These are phyloP conservation scores for Botrytis pseudocinerea DNA, from an alignment of 2,329 filamentous ascomycete genomes.

Conservation along the genomic window DNA sequence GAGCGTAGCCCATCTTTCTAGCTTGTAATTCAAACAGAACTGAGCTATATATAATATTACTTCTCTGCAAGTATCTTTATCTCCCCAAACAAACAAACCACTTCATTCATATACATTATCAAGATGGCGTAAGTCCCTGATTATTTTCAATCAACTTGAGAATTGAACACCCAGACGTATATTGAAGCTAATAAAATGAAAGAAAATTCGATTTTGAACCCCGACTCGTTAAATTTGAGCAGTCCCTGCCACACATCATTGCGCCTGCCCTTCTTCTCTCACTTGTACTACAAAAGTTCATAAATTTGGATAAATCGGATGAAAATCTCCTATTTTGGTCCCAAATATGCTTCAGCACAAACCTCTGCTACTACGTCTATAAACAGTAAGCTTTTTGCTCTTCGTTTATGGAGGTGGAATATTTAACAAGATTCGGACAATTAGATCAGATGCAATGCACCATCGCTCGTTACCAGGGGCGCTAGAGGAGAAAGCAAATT, in stretches of 20 bases:
- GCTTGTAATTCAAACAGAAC: background rate
- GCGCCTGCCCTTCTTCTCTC: background rate
- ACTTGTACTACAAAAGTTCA: background rate
- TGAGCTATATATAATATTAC: background rate
- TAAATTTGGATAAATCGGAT: background rate
- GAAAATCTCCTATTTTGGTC: background rate
- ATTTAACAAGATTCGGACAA: background rate
- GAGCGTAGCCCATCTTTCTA: background rate
- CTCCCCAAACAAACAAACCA: background rate
- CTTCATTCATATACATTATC: background rate
- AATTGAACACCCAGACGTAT: background rate
- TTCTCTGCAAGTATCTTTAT: background rate
- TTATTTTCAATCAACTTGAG: background rate
- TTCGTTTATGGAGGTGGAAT: background rate
- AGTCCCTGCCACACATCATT: background rate
- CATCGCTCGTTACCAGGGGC: background rate
- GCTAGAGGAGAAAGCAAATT: background rate
- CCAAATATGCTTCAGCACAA: background rate
- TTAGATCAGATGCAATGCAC: background rate
- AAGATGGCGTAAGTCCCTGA: background rate
- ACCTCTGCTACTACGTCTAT: background rate
- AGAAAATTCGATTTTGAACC: fast-evolving
- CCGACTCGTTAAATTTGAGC: background rate
- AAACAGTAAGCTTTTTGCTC: background rate
- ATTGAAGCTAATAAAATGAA: background rate